These are phyloP conservation scores for Saturnispora bothae DNA, from an alignment of 805 yeast species.

Conservation along the genomic window DNA sequence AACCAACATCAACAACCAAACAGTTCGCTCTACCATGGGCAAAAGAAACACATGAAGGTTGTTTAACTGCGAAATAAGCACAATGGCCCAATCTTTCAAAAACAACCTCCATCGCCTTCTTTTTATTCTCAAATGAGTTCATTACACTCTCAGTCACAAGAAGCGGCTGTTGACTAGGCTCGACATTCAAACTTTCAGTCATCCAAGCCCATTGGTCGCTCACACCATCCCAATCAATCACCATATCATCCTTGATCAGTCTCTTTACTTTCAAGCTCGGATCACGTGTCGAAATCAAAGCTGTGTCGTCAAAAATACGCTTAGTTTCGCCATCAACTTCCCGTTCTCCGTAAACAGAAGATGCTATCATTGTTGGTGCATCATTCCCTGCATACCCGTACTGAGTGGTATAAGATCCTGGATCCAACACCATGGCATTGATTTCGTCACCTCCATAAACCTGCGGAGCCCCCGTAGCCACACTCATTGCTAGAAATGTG, in stretches of 20 bases:
- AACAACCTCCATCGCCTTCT: slow-evolving; percentile 58
- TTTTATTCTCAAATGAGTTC: slow-evolving; percentile 60
- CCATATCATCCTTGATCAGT: slow-evolving; percentile 47
- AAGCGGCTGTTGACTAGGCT: slow-evolving; percentile 60
- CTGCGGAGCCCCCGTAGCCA: slow-evolving; percentile 37
- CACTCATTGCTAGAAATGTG: too few relatives aligned
- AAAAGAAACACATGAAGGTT: slow-evolving; percentile 83
- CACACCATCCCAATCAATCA: slow-evolving; percentile 84
- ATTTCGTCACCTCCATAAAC: slow-evolving; percentile 71
- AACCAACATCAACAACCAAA: slow-evolving; percentile 78
- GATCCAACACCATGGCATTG: slow-evolving; percentile 82
- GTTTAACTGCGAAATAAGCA: slow-evolving; percentile 70
- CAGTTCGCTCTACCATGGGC: slow-evolving; percentile 84
- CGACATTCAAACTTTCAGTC: slow-evolving; percentile 42
- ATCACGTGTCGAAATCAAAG: slow-evolving; percentile 33
- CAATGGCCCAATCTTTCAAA: slow-evolving; percentile 64
- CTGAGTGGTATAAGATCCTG: slow-evolving; percentile 76
- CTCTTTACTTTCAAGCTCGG: slow-evolving; percentile 42
- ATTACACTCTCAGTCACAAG: slow-evolving; percentile 81
- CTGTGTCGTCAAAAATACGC: slow-evolving; percentile 23
- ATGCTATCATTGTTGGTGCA: slow-evolving; percentile 63
- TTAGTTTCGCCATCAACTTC: slow-evolving; percentile 24
- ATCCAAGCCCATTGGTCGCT: slow-evolving; percentile 60
- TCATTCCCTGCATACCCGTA: slow-evolving; percentile 93
- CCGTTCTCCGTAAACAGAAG: slow-evolving; percentile 67